Conservation (phyloP, 495 filamentous ascomycete genomes). For the Trichoderma gamsii region DNA sequence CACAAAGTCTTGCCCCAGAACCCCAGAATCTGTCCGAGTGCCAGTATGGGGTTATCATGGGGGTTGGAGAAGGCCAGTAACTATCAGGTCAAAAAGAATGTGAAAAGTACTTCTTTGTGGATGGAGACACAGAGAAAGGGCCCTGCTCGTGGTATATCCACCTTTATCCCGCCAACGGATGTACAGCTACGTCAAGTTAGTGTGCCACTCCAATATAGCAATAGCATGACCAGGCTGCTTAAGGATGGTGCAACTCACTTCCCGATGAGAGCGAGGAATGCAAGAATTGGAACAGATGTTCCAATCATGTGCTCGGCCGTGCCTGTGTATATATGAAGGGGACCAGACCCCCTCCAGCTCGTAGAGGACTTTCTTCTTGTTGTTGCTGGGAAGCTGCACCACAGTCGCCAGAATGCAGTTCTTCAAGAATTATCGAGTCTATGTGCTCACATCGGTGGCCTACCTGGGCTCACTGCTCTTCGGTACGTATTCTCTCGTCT, state of each 20-base stretch:
- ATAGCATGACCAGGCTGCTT: background rate
- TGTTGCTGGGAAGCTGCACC: background rate
- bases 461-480: constrained; percentile 51
- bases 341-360: background rate
- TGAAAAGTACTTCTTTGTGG: background rate
- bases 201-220: background rate
- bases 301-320: too few relatives aligned
- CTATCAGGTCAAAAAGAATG: background rate
- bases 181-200: background rate
- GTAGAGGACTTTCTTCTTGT: background rate
- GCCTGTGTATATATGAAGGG: background rate
- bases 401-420: constrained; percentile 18
- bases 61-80: background rate
- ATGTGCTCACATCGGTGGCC: constrained; percentile 48
- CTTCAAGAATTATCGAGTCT: constrained; percentile 50
- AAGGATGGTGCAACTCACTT: background rate
- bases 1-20: background rate
- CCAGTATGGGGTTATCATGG: background rate
- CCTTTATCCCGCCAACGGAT: background rate
- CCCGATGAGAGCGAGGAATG: background rate
- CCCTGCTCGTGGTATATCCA: background rate
- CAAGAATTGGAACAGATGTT: background rate
- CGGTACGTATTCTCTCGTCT: constrained; percentile 30
- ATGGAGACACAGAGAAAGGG: background rate
- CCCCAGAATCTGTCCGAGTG: background rate